Conservation (phyloP, 768 basidiomycete genomes). For the Psilocybe cyanescens region DNA sequence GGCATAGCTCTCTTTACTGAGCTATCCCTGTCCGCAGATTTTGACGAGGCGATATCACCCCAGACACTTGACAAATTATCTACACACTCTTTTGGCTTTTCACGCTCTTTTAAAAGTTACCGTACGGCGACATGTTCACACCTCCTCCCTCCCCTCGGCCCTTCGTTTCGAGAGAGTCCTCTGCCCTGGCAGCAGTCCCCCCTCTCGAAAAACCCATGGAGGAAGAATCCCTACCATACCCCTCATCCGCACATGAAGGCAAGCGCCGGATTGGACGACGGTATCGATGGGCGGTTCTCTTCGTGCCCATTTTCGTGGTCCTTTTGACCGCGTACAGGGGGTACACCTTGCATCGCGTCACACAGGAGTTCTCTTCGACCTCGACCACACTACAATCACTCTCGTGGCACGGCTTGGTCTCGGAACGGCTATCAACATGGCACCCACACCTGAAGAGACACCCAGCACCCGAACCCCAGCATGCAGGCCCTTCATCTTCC, state of each 20-base stretch:
- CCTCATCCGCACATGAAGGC: conserved; percentile 7
- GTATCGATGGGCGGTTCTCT: conserved; percentile 53
- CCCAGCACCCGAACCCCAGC: conserved; percentile 30
- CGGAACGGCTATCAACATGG: background rate
- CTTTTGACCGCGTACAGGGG: conserved; percentile 56
- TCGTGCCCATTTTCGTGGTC: conserved; percentile 60
- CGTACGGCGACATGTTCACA: conserved; percentile 32
- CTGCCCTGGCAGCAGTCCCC: conserved; percentile 3
- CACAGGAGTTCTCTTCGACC: conserved; percentile 40
- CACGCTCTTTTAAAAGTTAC: conserved; percentile 24
- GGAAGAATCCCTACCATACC: background rate
- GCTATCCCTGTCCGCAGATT: conserved; percentile 3
- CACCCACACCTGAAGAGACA: conserved; percentile 34
- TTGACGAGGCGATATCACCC: conserved; percentile 18
- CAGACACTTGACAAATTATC: conserved; percentile 12
- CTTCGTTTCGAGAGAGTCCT: conserved; percentile 6
- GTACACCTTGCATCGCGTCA: conserved; percentile 39
- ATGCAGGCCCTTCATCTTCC: conserved; percentile 9
- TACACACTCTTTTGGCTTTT: conserved; percentile 28
- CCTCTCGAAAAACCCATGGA: conserved; percentile 15
- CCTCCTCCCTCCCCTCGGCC: conserved; percentile 38
- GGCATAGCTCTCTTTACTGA: too few species aligned
- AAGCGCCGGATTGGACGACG: conserved; percentile 51
- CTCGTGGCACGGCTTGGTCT: conserved; percentile 27
- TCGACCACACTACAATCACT: conserved; percentile 17